These are phyloP conservation scores for Astrephomene gubernaculifera DNA, from an alignment of 139 green algal species.

Conservation along the genomic window DNA sequence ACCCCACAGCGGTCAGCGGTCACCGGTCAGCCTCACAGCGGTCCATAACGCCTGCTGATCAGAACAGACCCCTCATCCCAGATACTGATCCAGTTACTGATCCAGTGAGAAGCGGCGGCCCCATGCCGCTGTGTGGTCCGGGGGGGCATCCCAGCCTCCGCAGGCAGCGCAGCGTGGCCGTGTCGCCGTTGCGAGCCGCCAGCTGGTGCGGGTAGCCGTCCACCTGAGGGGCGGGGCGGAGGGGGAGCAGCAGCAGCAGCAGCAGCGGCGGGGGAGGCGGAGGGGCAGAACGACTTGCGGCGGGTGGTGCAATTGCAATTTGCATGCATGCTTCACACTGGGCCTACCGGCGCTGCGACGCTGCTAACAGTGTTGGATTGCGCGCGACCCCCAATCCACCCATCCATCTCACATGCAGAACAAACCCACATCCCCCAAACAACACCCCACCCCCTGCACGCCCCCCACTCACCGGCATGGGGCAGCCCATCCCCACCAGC, in stretches of 20 bases:
- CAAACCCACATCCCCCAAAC: too few species aligned
- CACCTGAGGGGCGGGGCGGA: background rate
- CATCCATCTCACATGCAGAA: background rate
- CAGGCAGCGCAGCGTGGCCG: background rate
- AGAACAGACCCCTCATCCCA: too few species aligned
- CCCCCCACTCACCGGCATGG: background rate
- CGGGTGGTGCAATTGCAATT: background rate
- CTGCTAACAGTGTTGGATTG: background rate
- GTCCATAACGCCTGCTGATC: too few species aligned
- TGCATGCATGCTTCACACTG: background rate
- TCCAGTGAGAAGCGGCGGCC: too few species aligned
- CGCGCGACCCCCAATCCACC: background rate
- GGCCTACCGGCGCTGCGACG: background rate
- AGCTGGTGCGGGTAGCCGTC: background rate
- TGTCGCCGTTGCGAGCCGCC: background rate
- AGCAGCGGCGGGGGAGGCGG: background rate
- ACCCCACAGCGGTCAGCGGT: too few species aligned
- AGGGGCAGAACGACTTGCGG: background rate
- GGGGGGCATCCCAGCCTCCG: conserved; percentile 15
- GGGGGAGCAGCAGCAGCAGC: background rate
- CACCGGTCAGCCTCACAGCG: too few species aligned
- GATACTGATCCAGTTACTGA: too few species aligned
- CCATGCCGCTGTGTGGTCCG: too few species aligned
- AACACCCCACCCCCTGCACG: too few species aligned
- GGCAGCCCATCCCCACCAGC: background rate